Evolutionary conservation across 106 monocot genomes (phyloP).

Genomic region (Apostasia shenzhenica): DNA sequence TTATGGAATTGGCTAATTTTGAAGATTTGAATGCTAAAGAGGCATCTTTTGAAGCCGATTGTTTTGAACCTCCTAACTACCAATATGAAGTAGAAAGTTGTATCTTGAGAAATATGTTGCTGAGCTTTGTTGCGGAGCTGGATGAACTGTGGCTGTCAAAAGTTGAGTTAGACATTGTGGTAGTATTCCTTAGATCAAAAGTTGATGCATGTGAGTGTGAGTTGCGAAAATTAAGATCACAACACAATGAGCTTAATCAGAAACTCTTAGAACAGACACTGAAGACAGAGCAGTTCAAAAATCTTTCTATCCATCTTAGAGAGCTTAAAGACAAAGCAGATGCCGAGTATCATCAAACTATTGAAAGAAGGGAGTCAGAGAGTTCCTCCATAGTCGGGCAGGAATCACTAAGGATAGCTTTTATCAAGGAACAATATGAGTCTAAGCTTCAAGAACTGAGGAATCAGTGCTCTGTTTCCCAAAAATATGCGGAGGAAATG

Average conservation of each 20-base stretch:
- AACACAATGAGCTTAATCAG: conserved; percentile 47
- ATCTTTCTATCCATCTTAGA: conserved; percentile 73
- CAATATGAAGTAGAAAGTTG: conserved; percentile 35
- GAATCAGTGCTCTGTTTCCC: conserved; percentile 56
- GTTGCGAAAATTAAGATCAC: conserved; percentile 44
- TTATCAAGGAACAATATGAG: conserved; percentile 92
- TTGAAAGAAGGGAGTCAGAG: conserved; percentile 52
- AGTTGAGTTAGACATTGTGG: conserved; percentile 45
- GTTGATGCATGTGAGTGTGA: conserved; percentile 28
- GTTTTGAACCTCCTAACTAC: conserved; percentile 10
- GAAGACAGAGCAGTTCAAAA: conserved; percentile 94
- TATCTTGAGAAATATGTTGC: conserved; percentile 27
- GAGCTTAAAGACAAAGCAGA: conserved; percentile 92
- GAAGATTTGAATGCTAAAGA: conserved; percentile 21
- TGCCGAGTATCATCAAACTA: conserved; percentile 41
- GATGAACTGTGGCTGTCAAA: conserved; percentile 39
- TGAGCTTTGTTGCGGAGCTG: conserved; percentile 46
- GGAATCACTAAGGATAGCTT: conserved; percentile 87
- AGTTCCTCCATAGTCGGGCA: conserved; percentile 34
- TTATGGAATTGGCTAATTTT: conserved; percentile 2
- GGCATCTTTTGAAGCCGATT: conserved; percentile 20
- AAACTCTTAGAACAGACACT: conserved; percentile 81
- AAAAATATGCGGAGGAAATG: conserved; percentile 88
- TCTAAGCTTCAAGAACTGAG: conserved; percentile 74
- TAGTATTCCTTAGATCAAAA: conserved; percentile 52